A percentile compares a stretch with the other conserved stretches of the same genome.
These are phyloP conservation scores for Neofusicoccum umdonicola DNA, from an alignment of 2,329 filamentous ascomycete genomes.

Conservation along the genomic window DNA sequence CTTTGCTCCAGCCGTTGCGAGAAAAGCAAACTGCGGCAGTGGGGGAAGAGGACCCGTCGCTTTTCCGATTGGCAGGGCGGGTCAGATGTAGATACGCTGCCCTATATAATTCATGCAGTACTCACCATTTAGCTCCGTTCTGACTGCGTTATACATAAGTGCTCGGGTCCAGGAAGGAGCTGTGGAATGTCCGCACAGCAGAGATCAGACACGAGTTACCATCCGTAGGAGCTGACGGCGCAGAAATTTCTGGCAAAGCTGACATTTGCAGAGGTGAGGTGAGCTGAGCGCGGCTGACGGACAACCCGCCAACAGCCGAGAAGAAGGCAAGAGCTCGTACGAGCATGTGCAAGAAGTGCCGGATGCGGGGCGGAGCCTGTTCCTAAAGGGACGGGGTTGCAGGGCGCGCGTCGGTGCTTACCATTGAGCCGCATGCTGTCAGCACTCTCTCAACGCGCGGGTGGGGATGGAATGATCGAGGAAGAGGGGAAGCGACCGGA, in stretches of 20 bases:
- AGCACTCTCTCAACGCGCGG: background rate
- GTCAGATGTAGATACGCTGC: too few species aligned
- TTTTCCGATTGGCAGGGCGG: too few species aligned
- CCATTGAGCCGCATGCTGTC: slow-evolving; percentile 2
- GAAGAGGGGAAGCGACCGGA: background rate
- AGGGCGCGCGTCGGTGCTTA: background rate
- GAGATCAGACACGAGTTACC: background rate
- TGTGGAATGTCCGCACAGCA: too few species aligned
- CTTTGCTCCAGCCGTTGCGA: too few species aligned
- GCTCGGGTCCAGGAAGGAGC: too few species aligned
- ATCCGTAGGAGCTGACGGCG: background rate
- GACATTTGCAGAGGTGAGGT: background rate
- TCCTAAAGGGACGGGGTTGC: background rate
- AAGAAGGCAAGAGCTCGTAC: background rate
- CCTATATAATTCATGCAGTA: too few species aligned
- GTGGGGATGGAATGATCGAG: too few species aligned
- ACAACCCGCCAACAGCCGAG: background rate
- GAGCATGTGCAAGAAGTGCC: background rate
- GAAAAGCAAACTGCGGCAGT: too few species aligned
- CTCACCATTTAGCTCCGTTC: too few species aligned
- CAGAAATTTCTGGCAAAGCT: background rate
- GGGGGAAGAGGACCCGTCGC: too few species aligned
- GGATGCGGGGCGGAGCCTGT: background rate
- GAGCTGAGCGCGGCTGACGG: background rate
- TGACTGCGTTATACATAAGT: too few species aligned